phyloP scores from a whole-genome alignment of 192 early-diverging fungal genomes.

The Backusella westeae region DNA sequence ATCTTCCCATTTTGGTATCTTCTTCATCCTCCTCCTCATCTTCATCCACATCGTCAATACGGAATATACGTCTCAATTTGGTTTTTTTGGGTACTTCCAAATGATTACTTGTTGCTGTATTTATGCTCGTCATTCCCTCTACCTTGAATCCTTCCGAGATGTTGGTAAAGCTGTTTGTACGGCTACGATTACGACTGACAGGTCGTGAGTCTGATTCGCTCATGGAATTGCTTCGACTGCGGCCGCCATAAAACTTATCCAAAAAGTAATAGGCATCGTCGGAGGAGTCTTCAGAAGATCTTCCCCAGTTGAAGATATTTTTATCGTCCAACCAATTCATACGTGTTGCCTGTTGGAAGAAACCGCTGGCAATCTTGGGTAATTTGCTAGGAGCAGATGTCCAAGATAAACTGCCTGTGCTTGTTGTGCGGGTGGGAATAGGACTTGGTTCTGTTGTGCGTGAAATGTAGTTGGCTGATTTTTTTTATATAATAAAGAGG shows the following conservation, averaged over 20 bases:
- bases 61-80: conserved; percentile 13
- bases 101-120: neutral
- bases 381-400: conserved; percentile 22
- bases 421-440: conserved; percentile 6
- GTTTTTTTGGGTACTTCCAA: neutral
- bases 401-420: conserved; percentile 4
- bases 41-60: conserved; percentile 28
- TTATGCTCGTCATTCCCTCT: conserved; percentile 46
- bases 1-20: conserved; percentile 5
- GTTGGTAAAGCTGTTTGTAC: conserved; percentile 43
- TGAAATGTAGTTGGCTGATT: conserved; percentile 15
- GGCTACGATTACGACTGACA: conserved; percentile 39
- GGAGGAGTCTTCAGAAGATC: conserved; percentile 41
- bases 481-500: neutral
- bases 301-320: conserved; percentile 56
- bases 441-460: conserved; percentile 1
- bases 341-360: conserved; percentile 33
- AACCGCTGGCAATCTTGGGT: conserved; percentile 33
- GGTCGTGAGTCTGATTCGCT: conserved; percentile 26
- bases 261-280: conserved; percentile 56
- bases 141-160: conserved; percentile 43
- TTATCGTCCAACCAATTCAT: conserved; percentile 53
- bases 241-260: conserved; percentile 41
- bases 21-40: conserved; percentile 6
- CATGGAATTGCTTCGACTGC: conserved; percentile 35